phyloP scores from a whole-genome alignment of 139 green algal genomes.

The Edaphochlamys debaryana region DNA sequence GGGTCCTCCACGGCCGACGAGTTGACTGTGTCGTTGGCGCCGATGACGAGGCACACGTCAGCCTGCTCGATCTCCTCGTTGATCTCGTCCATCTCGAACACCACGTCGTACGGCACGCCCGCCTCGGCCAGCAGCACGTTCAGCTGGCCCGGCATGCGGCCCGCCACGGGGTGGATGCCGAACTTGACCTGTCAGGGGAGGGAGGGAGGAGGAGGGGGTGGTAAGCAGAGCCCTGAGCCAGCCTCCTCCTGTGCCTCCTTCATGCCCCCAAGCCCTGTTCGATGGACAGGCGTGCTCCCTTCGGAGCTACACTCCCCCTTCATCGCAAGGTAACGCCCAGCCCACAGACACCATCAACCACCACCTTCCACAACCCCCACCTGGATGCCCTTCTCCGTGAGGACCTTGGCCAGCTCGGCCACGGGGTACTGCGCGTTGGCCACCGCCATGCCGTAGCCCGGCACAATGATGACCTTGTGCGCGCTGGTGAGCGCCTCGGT shows the following conservation, averaged over 20 bases:
- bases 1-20: conserved; percentile 88
- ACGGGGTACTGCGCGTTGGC: conserved; percentile 86
- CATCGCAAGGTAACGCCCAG: too few relatives aligned
- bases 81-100: conserved; percentile 56
- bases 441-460: conserved; percentile 91
- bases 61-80: conserved; percentile 73
- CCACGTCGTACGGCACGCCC: conserved; percentile 78
- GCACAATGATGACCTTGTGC: conserved; percentile 85
- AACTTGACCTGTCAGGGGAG: conserved; percentile 71
- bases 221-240: not conserved
- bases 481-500: conserved; percentile 64
- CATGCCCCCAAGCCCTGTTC: too few relatives aligned
- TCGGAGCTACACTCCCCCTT: too few relatives aligned
- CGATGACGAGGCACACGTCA: conserved; percentile 88
- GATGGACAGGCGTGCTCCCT: too few relatives aligned
- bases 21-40: conserved; percentile 93
- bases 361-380: too few relatives aligned
- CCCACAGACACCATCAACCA: too few relatives aligned
- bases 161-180: conserved; percentile 88
- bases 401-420: conserved; percentile 51
- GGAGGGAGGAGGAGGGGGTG: not conserved
- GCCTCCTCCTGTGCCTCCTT: too few relatives aligned
- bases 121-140: conserved; percentile 96
- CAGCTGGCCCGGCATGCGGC: conserved; percentile 92
- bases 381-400: conserved; percentile 44